Evolutionary conservation across 2,329 filamentous ascomycete genomes (phyloP).

Genomic region (Pseudogymnoascus sp.): DNA sequence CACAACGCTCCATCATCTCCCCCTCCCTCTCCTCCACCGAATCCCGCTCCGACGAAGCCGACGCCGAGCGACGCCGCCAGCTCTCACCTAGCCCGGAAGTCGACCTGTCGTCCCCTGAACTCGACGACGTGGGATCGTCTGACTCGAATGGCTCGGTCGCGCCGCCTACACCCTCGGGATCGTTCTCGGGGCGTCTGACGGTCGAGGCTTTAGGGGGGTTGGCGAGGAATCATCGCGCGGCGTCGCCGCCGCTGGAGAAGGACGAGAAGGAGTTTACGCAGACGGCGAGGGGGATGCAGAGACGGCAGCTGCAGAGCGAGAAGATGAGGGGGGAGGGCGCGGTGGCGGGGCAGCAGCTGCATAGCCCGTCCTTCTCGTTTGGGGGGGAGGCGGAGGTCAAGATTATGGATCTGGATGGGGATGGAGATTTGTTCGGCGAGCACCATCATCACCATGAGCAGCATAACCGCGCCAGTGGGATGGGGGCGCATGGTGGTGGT

Average conservation of each 20-base stretch:
- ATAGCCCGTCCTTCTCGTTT: constrained; percentile 12
- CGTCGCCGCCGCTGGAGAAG: constrained; percentile 81
- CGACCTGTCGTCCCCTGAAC: constrained; percentile 78
- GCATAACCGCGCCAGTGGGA: constrained; percentile 4
- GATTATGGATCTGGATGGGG: constrained; percentile 23
- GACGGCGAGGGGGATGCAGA: constrained; percentile 75
- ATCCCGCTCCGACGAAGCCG: constrained; percentile 66
- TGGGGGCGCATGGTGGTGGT: constrained; percentile 1
- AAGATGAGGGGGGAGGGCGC: constrained; percentile 43
- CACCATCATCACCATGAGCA: constrained; percentile 27
- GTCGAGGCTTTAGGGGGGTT: constrained; percentile 32
- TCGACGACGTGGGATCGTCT: constrained; percentile 63
- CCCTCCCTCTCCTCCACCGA: constrained; percentile 68
- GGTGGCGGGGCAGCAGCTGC: constrained; percentile 22
- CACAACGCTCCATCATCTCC: constrained; percentile 60
- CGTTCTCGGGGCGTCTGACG: constrained; percentile 44
- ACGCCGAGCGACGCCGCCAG: constrained; percentile 55
- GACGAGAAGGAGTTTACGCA: constrained; percentile 97
- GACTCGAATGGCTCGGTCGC: constrained; percentile 49
- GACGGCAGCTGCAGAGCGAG: constrained; percentile 47
- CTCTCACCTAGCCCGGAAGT: constrained; percentile 89
- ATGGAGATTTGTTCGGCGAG: constrained; percentile 25
- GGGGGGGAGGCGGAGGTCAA: constrained; percentile 20
- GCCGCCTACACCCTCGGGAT: constrained; percentile 55
- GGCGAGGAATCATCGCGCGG: constrained; percentile 58